A percentile compares a stretch with the other conserved stretches of the same genome.
These are phyloP conservation scores for Hansenula anomala DNA, from an alignment of 1,139 yeast genomes.

Conservation along the genomic window DNA sequence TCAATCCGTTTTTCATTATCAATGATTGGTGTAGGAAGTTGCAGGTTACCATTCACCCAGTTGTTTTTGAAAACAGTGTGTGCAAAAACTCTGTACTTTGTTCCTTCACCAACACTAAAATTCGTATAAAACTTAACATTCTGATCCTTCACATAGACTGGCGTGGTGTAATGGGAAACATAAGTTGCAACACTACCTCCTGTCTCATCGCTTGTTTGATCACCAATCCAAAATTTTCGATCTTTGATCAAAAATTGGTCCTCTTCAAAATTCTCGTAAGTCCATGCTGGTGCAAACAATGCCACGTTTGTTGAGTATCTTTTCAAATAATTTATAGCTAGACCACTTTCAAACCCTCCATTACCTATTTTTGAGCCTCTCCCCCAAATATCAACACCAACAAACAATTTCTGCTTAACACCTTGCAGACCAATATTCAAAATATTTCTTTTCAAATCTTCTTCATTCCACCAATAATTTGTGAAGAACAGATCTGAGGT, in stretches of 20 bases:
- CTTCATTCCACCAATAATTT: constrained; percentile 36
- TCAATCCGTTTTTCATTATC: constrained; percentile 16
- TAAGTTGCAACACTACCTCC: constrained; percentile 19
- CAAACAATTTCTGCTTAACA: constrained; percentile 25
- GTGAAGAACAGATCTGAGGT: constrained; percentile 30
- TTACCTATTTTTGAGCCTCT: constrained; percentile 31
- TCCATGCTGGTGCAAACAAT: constrained; percentile 40
- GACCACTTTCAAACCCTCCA: constrained; percentile 33
- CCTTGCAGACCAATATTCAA: constrained; percentile 31
- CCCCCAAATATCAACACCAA: constrained; percentile 39
- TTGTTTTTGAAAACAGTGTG: constrained; percentile 18
- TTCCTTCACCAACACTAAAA: constrained; percentile 32
- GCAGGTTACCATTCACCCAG: constrained; percentile 33
- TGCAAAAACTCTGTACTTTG: constrained; percentile 25
- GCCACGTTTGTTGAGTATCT: constrained; percentile 29
- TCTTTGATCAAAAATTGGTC: constrained; percentile 27
- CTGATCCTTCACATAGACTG: constrained; percentile 11
- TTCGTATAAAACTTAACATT: constrained; percentile 29
- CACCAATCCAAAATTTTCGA: constrained; percentile 31
- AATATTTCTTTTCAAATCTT: constrained; percentile 26
- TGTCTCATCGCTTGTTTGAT: constrained; percentile 11
- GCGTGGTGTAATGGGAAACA: constrained; percentile 13
- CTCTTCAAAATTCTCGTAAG: constrained; percentile 27
- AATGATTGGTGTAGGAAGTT: constrained; percentile 24
- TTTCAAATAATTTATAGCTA: constrained; percentile 26